phyloP scores from a whole-genome alignment of 2,329 filamentous ascomycete genomes.

The Aspergillus quadricinctus region DNA sequence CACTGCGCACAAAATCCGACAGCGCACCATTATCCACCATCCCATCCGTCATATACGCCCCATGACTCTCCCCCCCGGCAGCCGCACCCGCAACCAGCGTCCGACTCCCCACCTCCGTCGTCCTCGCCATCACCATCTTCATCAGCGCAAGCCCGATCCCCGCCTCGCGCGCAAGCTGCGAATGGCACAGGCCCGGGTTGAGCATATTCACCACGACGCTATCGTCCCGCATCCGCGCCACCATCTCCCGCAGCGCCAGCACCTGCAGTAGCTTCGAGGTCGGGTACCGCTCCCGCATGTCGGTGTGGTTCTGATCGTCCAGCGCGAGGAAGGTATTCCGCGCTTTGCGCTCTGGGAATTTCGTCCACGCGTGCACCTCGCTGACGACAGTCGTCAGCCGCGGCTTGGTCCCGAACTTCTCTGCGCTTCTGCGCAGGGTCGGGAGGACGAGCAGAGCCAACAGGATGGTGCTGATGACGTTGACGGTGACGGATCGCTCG shows the following conservation, averaged over 20 bases:
- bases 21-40: slow-evolving; percentile 22
- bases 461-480: slow-evolving; percentile 52
- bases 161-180: slow-evolving; percentile 41
- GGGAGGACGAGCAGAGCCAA: slow-evolving; percentile 49
- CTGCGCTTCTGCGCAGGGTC: slow-evolving; percentile 44
- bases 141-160: slow-evolving; percentile 7
- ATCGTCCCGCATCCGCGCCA: slow-evolving; percentile 20
- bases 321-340: slow-evolving; percentile 36
- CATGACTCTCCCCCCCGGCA: slow-evolving; percentile 42
- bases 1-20: slow-evolving; percentile 36
- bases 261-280: slow-evolving; percentile 49
- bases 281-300: slow-evolving; percentile 42
- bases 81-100: slow-evolving; percentile 39
- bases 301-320: slow-evolving; percentile 30
- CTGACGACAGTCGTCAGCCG: slow-evolving; percentile 36
- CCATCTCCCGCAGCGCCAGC: slow-evolving; percentile 40
- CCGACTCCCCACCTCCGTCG: slow-evolving; percentile 47
- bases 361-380: slow-evolving; percentile 40
- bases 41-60: slow-evolving; percentile 43
- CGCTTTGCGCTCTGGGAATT: slow-evolving; percentile 36
- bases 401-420: slow-evolving; percentile 28
- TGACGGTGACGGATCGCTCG: slow-evolving; percentile 50
- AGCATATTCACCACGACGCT: slow-evolving; percentile 48
- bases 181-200: slow-evolving; percentile 53
- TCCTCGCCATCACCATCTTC: slow-evolving; percentile 37